A percentile compares a stretch with the other conserved stretches of the same genome.
phyloP scores from a whole-genome alignment of 108 stramenopile species.

The Stephanodiscus minutulus region DNA sequence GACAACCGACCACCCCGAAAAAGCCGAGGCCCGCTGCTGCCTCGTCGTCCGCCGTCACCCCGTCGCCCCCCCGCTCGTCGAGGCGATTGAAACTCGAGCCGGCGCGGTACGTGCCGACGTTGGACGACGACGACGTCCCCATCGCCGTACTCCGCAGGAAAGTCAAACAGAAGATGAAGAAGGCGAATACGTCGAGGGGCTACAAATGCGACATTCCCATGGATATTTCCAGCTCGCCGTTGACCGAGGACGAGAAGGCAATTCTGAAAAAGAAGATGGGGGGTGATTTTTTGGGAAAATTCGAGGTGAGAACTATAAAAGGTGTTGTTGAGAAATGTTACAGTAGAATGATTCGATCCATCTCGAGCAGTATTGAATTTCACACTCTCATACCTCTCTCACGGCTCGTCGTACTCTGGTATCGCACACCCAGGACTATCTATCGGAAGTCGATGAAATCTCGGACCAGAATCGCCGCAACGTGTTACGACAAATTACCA shows the following conservation, averaged over 20 bases:
- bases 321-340: too few relatives aligned
- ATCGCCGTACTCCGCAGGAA: background rate
- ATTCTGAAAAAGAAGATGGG: conserved; percentile 24
- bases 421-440: conserved; percentile 16
- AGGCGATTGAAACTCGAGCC: conserved; percentile 29
- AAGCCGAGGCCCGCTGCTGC: background rate
- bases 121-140: conserved; percentile 23
- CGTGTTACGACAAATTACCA: conserved; percentile 65
- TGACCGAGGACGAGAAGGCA: conserved; percentile 25
- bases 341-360: too few relatives aligned
- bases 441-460: conserved; percentile 35
- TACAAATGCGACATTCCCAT: conserved; percentile 25
- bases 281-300: conserved; percentile 45
- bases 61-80: conserved; percentile 31
- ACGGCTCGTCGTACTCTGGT: too few relatives aligned
- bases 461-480: conserved; percentile 54
- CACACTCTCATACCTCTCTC: background rate
- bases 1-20: conserved; percentile 19
- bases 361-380: background rate
- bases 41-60: background rate
- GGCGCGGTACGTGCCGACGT: conserved; percentile 12
- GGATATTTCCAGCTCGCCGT: conserved; percentile 26
- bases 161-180: conserved; percentile 4
- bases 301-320: conserved; percentile 43
- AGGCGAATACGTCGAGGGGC: background rate